Conservation (phyloP, 306 rosid genomes). For the Morella rubra region DNA sequence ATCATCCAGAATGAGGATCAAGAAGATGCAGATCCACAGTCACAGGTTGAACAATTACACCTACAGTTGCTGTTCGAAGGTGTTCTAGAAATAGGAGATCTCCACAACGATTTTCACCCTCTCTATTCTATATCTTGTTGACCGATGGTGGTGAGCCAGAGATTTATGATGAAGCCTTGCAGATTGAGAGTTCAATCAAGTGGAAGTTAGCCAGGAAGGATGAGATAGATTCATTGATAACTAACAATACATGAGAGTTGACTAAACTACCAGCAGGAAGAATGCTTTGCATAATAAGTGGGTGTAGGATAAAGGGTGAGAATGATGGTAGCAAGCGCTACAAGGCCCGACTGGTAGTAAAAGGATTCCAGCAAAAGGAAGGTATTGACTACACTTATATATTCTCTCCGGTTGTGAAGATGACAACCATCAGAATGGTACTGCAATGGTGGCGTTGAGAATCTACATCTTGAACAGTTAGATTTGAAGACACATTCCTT, state of each 20-base stretch:
- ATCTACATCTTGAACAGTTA: neutral
- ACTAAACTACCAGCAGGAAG: neutral
- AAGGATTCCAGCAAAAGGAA: neutral
- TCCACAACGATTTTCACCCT: neutral
- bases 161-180: neutral
- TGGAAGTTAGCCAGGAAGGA: slow-evolving; percentile 5
- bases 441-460: neutral
- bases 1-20: too few relatives aligned
- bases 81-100: too few relatives aligned
- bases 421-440: neutral
- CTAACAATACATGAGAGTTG: neutral
- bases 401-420: too few relatives aligned
- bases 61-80: neutral
- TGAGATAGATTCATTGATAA: neutral
- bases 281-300: neutral
- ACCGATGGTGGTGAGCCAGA: neutral
- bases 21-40: too few relatives aligned
- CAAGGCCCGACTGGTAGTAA: too few relatives aligned
- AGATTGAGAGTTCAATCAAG: neutral
- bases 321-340: too few relatives aligned
- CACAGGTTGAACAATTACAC: neutral
- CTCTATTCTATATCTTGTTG: neutral
- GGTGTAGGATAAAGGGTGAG: too few relatives aligned
- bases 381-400: neutral
- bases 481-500: neutral